Evolutionary conservation across 176 grass and related monocot species (phyloP), one percentile per base, ranked within the genome.

Genomic region (Phoenix roebelenii): DNA sequence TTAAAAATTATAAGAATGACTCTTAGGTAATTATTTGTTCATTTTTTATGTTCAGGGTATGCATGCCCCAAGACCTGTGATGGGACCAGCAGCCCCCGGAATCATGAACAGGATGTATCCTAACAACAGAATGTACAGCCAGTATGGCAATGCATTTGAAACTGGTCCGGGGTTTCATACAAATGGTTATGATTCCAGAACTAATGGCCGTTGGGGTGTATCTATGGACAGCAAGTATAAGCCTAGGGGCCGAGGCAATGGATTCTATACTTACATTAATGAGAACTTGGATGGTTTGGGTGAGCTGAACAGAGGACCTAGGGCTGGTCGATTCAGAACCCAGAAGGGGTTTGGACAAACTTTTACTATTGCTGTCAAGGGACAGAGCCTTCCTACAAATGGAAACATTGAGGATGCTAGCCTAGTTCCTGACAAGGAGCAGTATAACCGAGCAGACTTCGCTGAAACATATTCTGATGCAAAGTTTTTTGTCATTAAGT

Each of bases 401-500:
- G 3, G 16, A 16, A 29, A 26, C 30, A 4, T 59, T 30, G 23
- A 26, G 22, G 23, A 59, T 16, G 23, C 57, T 26, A 16, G 0
- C 25, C 14, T 17, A 15, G 16, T 59, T 3, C 22, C 57, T 59
- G 57, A 59, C 54, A 44, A 44, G 35, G 35, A 44, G 9, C 35
- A 44, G 35, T 44, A 44, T 44, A 44, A 44, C 35, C 35, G 10
- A 14, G 35, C 35, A 44, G 35, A 44, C 35, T 44, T 44, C 35
- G 5, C 54, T 55, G 54, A 23, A 19, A 19, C 54, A 55, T 55
- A 55, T 12, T 19, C 17, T 6, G 54, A 55, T 23, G 54, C 54
- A 19, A 55, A 55, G 19, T 55, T 55, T 22, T 55, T 55, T 55
- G 54, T 55, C 54, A 55, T 55, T 22, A 55, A 55, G 54, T 55